Conservation (phyloP, 768 basidiomycete species). For the Termitomyces sp. region DNA sequence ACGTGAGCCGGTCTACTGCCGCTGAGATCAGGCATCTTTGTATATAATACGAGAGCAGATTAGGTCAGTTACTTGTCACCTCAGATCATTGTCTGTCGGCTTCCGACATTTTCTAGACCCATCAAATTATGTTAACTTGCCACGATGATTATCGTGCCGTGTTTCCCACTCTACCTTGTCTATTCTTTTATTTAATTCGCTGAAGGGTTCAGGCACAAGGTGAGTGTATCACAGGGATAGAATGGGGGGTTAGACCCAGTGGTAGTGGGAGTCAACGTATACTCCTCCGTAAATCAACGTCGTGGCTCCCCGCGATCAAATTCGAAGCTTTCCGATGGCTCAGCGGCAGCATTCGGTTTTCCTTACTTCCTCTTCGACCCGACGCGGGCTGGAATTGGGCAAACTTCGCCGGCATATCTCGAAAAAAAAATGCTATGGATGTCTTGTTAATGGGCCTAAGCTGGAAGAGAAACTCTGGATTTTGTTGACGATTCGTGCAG, state of each 20-base stretch:
- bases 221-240: neutral
- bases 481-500: neutral
- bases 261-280: neutral
- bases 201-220: neutral
- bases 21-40: neutral
- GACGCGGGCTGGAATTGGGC: neutral
- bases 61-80: neutral
- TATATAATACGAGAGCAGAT: neutral
- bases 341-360: neutral
- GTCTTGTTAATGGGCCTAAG: neutral
- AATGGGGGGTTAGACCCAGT: neutral
- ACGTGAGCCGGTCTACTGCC: slow-evolving; percentile 1
- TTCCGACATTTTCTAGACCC: neutral
- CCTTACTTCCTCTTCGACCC: neutral
- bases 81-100: neutral
- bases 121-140: neutral
- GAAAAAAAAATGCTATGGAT: too few species aligned
- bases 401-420: neutral
- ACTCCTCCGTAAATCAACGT: neutral
- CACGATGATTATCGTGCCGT: neutral
- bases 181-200: neutral
- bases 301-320: neutral
- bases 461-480: neutral
- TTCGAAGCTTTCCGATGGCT: neutral
- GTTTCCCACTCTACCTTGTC: too few species aligned